phyloP scores from a whole-genome alignment of 305 asterid genomes.

The Monarda citriodora region DNA sequence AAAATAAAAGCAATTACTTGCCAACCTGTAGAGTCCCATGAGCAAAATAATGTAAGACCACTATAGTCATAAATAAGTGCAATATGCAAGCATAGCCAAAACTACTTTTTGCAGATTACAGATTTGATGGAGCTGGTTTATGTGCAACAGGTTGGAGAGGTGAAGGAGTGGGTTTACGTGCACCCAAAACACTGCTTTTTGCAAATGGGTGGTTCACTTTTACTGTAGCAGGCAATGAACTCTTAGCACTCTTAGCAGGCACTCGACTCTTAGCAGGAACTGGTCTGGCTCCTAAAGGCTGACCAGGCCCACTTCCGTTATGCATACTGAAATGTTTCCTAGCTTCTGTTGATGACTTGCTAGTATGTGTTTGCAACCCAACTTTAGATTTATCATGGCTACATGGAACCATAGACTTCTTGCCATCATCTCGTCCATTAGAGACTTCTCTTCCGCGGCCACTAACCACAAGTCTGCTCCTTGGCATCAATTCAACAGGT shows the following conservation, averaged over 20 bases:
- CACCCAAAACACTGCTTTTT: conserved; percentile 28
- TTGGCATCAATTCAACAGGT: conserved; percentile 33
- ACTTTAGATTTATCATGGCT: conserved; percentile 45
- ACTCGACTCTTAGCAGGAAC: conserved; percentile 40
- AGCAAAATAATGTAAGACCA: conserved; percentile 76
- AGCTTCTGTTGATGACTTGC: conserved; percentile 37
- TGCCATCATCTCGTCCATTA: conserved; percentile 47
- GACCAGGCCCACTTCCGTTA: conserved; percentile 79
- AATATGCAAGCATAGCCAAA: conserved; percentile 88
- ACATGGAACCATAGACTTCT: conserved; percentile 29
- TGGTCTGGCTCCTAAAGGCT: conserved; percentile 51
- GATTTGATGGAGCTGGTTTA: conserved; percentile 34
- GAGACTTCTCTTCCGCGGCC: conserved; percentile 44
- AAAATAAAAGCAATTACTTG: conserved; percentile 21
- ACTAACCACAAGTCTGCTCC: conserved; percentile 36
- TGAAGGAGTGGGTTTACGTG: conserved; percentile 36
- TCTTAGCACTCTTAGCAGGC: conserved; percentile 45
- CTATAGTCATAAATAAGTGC: conserved; percentile 96
- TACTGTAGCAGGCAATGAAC: conserved; percentile 32
- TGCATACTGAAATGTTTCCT: conserved; percentile 50
- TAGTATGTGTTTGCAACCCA: conserved; percentile 28
- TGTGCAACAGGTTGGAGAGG: conserved; percentile 27
- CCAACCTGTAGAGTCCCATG: conserved; percentile 96
- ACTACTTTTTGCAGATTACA: conserved; percentile 31
- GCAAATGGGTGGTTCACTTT: conserved; percentile 39